Conservation (phyloP, 257 asterid genomes). For the Capsicum chinense region DNA sequence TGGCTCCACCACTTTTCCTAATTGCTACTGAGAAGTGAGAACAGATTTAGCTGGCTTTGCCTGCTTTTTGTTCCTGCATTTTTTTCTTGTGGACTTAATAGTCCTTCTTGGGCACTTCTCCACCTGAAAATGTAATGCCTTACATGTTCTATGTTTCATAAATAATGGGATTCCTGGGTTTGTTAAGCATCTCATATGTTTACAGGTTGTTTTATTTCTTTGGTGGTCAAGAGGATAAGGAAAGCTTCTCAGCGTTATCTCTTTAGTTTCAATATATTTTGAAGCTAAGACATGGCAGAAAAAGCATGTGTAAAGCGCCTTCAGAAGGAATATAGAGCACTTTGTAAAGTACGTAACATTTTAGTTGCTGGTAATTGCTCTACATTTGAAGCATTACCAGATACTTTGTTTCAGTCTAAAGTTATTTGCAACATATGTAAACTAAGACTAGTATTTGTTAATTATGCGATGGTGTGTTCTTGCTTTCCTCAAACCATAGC, state of each 20-base stretch:
- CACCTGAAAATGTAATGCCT: neutral
- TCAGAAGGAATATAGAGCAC: constrained; percentile 95
- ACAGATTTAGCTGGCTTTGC: neutral
- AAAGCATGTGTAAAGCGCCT: constrained; percentile 92
- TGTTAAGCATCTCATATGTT: neutral
- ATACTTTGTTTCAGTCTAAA: constrained; percentile 1
- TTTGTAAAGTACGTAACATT: constrained; percentile 72
- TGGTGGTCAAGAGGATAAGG: constrained; percentile 18
- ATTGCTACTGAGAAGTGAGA: constrained; percentile 11
- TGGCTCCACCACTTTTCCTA: neutral
- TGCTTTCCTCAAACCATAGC: too few species aligned
- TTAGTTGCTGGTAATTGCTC: constrained; percentile 25
- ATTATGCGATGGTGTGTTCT: too few species aligned
- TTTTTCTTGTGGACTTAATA: neutral
- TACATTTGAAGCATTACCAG: constrained; percentile 24
- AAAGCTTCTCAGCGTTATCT: neutral
- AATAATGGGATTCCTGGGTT: constrained; percentile 2
- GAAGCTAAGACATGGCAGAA: constrained; percentile 64
- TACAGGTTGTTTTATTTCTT: constrained; percentile 24
- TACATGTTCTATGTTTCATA: neutral
- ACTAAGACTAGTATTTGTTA: too few species aligned
- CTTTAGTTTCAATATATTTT: constrained; percentile 22
- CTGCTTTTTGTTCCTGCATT: neutral
- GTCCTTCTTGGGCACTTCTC: neutral
- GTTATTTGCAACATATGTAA: neutral